phyloP scores from a whole-genome alignment of 495 filamentous ascomycete species.

The Penicillium psychrofluorescens region DNA sequence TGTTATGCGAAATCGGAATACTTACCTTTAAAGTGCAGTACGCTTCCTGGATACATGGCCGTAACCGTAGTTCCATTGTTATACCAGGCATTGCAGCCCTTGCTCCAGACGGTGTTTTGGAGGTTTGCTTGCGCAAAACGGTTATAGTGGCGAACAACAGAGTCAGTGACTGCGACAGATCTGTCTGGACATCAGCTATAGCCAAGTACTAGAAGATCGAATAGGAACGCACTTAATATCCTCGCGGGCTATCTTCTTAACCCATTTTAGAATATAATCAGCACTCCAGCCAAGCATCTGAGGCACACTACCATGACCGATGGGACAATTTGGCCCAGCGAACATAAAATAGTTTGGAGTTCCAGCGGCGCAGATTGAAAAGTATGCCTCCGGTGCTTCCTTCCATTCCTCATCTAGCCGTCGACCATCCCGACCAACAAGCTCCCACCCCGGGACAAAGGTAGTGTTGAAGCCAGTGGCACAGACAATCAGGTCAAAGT shows the following conservation, averaged over 20 bases:
- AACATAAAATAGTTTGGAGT: constrained; percentile 46
- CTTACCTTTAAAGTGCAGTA: no score
- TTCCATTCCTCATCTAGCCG: constrained; percentile 15
- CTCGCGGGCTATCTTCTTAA: constrained; percentile 33
- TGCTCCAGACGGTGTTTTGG: constrained; percentile 35
- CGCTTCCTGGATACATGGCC: constrained; percentile 35
- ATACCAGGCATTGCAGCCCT: constrained; percentile 39
- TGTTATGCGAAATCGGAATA: no score
- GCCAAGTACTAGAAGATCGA: not conserved
- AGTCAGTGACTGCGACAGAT: constrained; percentile 24
- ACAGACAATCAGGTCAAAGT: constrained; percentile 43
- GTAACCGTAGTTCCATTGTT: constrained; percentile 35
- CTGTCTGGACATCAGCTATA: not conserved
- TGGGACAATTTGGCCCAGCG: constrained; percentile 47
- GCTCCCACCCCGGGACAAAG: constrained; percentile 24
- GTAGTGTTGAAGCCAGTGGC: constrained; percentile 41
- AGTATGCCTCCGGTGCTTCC: constrained; percentile 24
- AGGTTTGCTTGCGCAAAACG: constrained; percentile 27
- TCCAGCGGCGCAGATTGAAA: constrained; percentile 25
- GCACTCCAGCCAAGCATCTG: constrained; percentile 33
- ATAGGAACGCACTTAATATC: constrained; percentile 29
- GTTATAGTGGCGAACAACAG: constrained; percentile 31
- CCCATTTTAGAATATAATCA: constrained; percentile 37
- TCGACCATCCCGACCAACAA: constrained; percentile 24
- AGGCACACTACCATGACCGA: constrained; percentile 46